Conservation (phyloP, 169 alveolate genomes). For the Besnoitia besnoiti region DNA sequence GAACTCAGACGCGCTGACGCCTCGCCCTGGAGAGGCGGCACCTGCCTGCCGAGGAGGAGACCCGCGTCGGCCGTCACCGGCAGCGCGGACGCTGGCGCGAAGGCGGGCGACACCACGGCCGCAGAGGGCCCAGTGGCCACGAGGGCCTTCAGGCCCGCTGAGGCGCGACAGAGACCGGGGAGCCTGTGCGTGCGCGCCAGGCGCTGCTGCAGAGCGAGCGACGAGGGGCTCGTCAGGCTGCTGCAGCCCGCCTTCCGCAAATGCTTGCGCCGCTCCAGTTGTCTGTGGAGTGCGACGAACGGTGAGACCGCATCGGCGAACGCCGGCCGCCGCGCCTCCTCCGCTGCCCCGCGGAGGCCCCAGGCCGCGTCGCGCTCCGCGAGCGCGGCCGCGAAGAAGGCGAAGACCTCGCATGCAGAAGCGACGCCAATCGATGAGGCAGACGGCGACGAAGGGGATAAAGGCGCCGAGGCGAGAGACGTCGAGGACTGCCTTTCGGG, state of each 20-base stretch:
- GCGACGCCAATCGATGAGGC: background rate
- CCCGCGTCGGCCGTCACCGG: background rate
- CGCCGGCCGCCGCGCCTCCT: background rate
- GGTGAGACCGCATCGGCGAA: background rate
- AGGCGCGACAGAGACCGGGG: background rate
- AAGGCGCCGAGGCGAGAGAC: background rate
- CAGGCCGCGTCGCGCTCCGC: background rate
- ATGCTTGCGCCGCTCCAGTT: background rate
- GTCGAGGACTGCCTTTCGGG: background rate
- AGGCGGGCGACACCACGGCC: background rate
- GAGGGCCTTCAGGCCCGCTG: background rate
- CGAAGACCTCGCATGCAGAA: background rate
- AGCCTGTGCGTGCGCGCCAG: background rate
- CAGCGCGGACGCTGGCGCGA: background rate
- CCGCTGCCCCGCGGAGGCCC: background rate
- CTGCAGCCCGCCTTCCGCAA: background rate
- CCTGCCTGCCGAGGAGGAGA: background rate
- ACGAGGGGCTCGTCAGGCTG: background rate
- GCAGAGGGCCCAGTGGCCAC: background rate
- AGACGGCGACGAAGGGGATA: background rate
- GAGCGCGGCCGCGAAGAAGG: background rate
- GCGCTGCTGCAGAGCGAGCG: background rate
- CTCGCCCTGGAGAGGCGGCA: background rate
- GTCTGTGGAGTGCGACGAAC: background rate
- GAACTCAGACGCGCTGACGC: background rate